Base-by-base conservation (phyloP, 495 filamentous ascomycete species). In the Penicillium roqueforti region DNA sequence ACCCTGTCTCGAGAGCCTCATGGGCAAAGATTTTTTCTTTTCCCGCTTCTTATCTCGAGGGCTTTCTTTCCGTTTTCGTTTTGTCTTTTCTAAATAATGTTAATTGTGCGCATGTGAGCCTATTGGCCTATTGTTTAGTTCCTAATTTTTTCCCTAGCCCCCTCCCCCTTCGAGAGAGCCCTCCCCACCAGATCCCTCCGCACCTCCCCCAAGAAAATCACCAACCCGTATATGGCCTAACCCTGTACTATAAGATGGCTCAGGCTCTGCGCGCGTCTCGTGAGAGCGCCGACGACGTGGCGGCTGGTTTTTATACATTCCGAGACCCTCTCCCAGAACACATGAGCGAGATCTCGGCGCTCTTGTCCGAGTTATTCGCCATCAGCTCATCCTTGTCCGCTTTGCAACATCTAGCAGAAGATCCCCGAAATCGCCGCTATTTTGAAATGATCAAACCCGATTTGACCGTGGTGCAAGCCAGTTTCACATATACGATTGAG, bases 311-410 rank as follows among this genome's bases (percentile, higher is more conserved):
- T 47, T 65, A 67, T 41, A 54, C 65, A 14, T 85, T 85, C 61
- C 68, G 76, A 32, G 68, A 71, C 31, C 72, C 73, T 55, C 69
- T 85, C 39, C 78, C 80, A 28, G 71, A 81, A 46, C 63, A 75
- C 58, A 58, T 73, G n/a, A 72, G 77, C 7, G 80, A 82, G 43
- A 80, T 86, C 47, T 81, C 80, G 18, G 66, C 65, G 10, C 64
- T 79, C 11, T 80, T 86, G 31, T 70, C 75, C 31, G 72, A 80
- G 51, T 76, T 84, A 20, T 83, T 79, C 65, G 70, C 70, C 46
- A 77, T 83, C 58, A 78, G 77, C 53, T 65, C 75, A 10, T 70
- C 69, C 9, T 66, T 86, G 11, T 75, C 71, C 5, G 62, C 59
- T n/a, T 55, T 86, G 32, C 70, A 78, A 4, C 66, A 65, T 23